A percentile compares a stretch with the other conserved stretches of the same genome.
Conservation (phyloP, 306 rosid species). For the Ziziphus jujuba region DNA sequence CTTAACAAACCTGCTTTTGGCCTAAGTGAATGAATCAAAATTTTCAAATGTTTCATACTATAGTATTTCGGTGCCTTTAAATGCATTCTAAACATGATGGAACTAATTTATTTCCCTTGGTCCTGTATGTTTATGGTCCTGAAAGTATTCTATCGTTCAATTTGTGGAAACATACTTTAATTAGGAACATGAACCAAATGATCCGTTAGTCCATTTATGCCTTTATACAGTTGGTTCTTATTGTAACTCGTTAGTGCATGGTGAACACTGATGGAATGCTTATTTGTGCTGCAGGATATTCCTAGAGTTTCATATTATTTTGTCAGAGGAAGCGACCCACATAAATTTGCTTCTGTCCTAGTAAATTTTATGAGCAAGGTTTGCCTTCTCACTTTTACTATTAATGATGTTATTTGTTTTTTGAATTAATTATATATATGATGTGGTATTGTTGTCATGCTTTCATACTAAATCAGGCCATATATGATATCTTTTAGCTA, state of each 20-base stretch:
- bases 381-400: conserved; percentile 11
- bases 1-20: background rate
- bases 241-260: background rate
- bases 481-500: background rate
- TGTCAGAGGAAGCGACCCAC: conserved; percentile 77
- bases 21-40: conserved; percentile 10
- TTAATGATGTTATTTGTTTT: background rate
- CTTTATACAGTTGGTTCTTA: background rate
- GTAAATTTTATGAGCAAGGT: conserved; percentile 93
- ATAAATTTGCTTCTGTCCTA: conserved; percentile 70
- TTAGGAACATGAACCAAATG: background rate
- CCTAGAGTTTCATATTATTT: conserved; percentile 74
- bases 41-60: background rate
- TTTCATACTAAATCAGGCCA: background rate
- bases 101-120: background rate
- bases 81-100: conserved; percentile 3
- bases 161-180: conserved; percentile 9
- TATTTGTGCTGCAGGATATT: conserved; percentile 70
- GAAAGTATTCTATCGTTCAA: conserved; percentile 10
- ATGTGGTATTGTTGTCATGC: background rate
- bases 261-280: conserved; percentile 27
- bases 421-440: conserved; percentile 18
- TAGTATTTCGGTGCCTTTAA: background rate
- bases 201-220: background rate
- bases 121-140: conserved; percentile 2